A percentile compares a stretch with the other conserved stretches of the same genome.
These are phyloP conservation scores for Neoboletus magnificus DNA, from an alignment of 768 basidiomycete species.

Conservation along the genomic window DNA sequence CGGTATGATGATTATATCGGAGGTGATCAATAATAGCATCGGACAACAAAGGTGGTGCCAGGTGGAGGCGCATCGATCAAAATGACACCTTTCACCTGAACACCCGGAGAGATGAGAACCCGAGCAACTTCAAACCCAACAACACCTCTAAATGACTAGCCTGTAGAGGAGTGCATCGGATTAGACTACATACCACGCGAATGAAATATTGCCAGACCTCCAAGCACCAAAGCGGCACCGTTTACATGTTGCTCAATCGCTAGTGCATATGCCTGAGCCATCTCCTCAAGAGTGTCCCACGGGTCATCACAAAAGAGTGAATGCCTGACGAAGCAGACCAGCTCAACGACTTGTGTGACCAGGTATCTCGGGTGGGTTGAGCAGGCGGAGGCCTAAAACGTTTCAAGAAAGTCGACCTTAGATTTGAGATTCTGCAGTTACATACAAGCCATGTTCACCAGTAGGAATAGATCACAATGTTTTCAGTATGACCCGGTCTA, in stretches of 20 bases:
- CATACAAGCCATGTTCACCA: too few species aligned
- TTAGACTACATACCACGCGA: background rate
- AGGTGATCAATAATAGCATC: constrained; percentile 48
- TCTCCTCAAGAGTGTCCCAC: constrained; percentile 50
- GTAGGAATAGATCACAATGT: too few species aligned
- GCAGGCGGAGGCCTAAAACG: too few species aligned
- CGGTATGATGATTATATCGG: constrained; percentile 28
- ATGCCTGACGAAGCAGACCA: too few species aligned
- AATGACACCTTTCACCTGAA: constrained; percentile 52
- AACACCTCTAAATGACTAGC: constrained; percentile 80
- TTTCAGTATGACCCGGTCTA: too few species aligned
- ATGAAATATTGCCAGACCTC: constrained; percentile 41
- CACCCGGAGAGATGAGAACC: constrained; percentile 40
- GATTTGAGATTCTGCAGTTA: too few species aligned
- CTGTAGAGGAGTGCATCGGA: constrained; percentile 31
- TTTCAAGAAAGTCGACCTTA: too few species aligned
- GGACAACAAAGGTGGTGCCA: constrained; percentile 50
- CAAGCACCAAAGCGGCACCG: constrained; percentile 45
- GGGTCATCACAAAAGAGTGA: constrained; percentile 39
- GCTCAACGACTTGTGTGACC: too few species aligned
- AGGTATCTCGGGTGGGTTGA: too few species aligned
- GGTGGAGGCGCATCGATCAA: constrained; percentile 70
- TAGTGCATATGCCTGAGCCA: constrained; percentile 51
- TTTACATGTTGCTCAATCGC: constrained; percentile 35
- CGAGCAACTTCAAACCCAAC: constrained; percentile 63